These are phyloP conservation scores for Plasmopara viticola DNA, from an alignment of 352 stramenopile genomes.

Conservation along the genomic window DNA sequence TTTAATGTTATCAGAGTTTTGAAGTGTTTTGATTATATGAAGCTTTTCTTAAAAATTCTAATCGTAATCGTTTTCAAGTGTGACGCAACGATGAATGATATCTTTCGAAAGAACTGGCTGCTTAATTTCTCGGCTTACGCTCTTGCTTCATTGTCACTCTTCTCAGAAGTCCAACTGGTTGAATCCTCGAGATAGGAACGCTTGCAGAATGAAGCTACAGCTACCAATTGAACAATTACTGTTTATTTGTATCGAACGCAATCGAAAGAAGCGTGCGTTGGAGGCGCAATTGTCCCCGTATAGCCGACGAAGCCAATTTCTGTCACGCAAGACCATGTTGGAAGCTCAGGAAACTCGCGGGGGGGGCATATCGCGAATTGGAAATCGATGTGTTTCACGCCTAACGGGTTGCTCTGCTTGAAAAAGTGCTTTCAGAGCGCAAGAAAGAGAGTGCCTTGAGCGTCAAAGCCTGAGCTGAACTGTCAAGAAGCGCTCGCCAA, in stretches of 20 bases:
- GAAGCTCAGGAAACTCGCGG: conserved; percentile 87
- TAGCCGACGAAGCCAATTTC: conserved; percentile 92
- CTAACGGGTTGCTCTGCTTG: conserved; percentile 69
- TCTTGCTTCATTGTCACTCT: no score
- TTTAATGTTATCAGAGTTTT: no score
- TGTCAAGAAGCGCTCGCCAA: conserved; percentile 30
- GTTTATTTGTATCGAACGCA: conserved; percentile 88
- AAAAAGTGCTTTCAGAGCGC: conserved; percentile 78
- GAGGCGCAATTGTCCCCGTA: conserved; percentile 87
- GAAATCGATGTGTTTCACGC: conserved; percentile 85
- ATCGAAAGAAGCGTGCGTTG: conserved; percentile 82
- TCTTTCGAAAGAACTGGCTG: no score
- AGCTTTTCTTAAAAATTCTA: no score
- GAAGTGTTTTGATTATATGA: no score
- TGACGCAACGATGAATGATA: no score
- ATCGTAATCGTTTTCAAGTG: no score
- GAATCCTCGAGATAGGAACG: conserved; percentile 77
- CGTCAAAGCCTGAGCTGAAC: conserved; percentile 28
- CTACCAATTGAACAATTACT: conserved; percentile 80
- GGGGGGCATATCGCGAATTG: conserved; percentile 84
- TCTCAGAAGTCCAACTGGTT: conserved; percentile 37
- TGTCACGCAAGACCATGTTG: conserved; percentile 88
- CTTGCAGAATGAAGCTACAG: conserved; percentile 57
- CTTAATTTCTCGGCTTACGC: no score
- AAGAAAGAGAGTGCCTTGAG: conserved; percentile 85